Evolutionary conservation across 345 rosid species (phyloP), one percentile per base, ranked within the genome.

Genomic region (Hibiscus mutabilis): DNA sequence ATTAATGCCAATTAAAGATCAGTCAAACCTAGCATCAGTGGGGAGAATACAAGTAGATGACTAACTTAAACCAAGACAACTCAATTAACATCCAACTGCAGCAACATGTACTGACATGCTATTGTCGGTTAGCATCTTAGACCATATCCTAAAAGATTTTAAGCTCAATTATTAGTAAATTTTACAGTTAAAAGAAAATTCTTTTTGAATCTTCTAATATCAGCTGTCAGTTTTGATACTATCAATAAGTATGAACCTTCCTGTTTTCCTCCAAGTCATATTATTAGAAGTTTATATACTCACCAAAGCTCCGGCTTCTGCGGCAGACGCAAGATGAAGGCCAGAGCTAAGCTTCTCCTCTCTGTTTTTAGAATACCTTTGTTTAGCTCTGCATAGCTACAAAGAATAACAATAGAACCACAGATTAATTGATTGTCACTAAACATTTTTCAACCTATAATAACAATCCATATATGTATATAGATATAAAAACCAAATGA

Each of bases 221-320:
- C 61, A 31, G 19, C 5, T 33, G 0, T 33, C 1, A 2, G 0
- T 31, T 52, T 53, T 69, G 18, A 33, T 7, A n/a, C 31, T n/a
- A 69, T 5, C 3, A n/a, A 12, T n/a, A 55, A 56, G 62, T 16
- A 57, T 14, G 15, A 33, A 47, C 15, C 42, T 5, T 57, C n/a
- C 5, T 6, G 19, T 15, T 40, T 63, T 44, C 44, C 64, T 24
- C 72, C 44, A 70, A 47, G 66, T 77, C 57, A 65, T 53, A 4
- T 21, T 31, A 52, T 68, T 31, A 66, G 22, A 81, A 73, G 60
- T 47, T 72, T 51, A 74, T 60, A 64, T 51, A 77, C 91, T 82
- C 55, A 94, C 99, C 91, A 94, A 79, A 78, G 81, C 92, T 73
- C 99, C 97, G 33, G 99, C 97, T 85, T 95, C 97, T 60, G 99